Evolutionary conservation across 441 rosid genomes (phyloP), one percentile per base, ranked within the genome.

Genomic region (Theobroma grandiflorum): DNA sequence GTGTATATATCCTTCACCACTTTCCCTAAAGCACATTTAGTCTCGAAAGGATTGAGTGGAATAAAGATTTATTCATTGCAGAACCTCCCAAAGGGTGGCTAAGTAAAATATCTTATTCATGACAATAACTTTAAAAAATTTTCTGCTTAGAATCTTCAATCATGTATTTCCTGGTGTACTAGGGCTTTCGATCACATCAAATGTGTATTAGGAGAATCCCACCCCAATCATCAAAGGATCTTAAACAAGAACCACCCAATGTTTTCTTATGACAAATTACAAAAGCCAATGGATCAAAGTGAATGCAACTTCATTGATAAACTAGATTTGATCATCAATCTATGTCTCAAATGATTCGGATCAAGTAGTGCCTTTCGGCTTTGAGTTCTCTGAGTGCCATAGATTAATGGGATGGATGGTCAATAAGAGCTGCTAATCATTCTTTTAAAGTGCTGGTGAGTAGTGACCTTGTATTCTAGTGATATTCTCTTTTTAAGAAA

Each of bases 51-150:
- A 33, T 4, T 52, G 0, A 35, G 18, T 31, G 38, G 63, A 52
- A 72, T 52, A 72, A 72, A 50, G 45, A 52, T 52, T 22, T 52
- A 16, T 35, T 72, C 75, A 52, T 72, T 53, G 42, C 22, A 26
- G 59, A 72, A 33, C 45, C 16, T 72, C 61, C 42, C 59, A 18
- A 50, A 71, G 11, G 61, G 61, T 50, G 75, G 45, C 31, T 16
- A 52, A 50, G 31, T 26, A 26, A 26, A 0, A 26, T 26, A 26
- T 26, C 31, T 26, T 26, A 26, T 26, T 26, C 31, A 26, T 69
- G 38, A 26, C 55, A 40, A 12, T 0, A 45, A 26, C 57, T 37
- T 20, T 42, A 2, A 57, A n/a, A 5, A 55, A 6, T 5, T 49
- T 50, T 50, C 6, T 50, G 62, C 62, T 20, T 20, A 20, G 26